Evolutionary conservation across 2,329 filamentous ascomycete genomes (phyloP).

Genomic region (Pestalotiopsis fici): DNA sequence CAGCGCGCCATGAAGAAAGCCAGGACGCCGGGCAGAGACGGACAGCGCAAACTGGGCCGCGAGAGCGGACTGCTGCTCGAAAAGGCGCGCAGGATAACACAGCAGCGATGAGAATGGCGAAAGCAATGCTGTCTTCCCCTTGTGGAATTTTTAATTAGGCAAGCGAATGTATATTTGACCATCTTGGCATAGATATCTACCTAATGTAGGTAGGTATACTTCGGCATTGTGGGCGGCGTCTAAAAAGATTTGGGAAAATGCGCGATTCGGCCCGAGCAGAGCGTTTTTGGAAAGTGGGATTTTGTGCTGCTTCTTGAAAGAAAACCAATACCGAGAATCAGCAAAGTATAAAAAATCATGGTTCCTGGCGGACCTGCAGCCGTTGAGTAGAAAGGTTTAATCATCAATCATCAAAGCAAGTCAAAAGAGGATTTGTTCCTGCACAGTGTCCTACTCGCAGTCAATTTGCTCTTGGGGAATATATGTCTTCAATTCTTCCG

Average conservation of each 20-base stretch:
- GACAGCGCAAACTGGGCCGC: conserved; percentile 77
- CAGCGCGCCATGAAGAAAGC: conserved; percentile 74
- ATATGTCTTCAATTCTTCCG: background rate
- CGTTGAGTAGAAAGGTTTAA: background rate
- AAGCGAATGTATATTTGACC: background rate
- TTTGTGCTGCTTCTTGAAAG: background rate
- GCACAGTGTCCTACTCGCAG: background rate
- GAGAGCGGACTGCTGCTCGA: conserved; percentile 79
- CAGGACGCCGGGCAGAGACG: conserved; percentile 66
- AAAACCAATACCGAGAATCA: background rate
- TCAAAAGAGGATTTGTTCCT: too few relatives aligned
- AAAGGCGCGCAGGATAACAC: conserved; percentile 68
- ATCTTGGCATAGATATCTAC: background rate
- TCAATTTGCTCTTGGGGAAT: background rate
- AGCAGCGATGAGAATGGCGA: background rate
- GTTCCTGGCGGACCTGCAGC: background rate
- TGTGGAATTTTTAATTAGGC: background rate
- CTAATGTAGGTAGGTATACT: background rate
- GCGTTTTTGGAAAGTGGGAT: background rate
- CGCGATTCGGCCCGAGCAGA: background rate
- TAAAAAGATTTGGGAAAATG: background rate
- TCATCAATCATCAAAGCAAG: background rate
- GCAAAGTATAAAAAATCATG: background rate
- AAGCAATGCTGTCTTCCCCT: background rate
- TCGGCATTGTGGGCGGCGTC: background rate